These are phyloP conservation scores for Xylariaceae sp. DNA, from an alignment of 2,329 filamentous ascomycete species.

Conservation along the genomic window DNA sequence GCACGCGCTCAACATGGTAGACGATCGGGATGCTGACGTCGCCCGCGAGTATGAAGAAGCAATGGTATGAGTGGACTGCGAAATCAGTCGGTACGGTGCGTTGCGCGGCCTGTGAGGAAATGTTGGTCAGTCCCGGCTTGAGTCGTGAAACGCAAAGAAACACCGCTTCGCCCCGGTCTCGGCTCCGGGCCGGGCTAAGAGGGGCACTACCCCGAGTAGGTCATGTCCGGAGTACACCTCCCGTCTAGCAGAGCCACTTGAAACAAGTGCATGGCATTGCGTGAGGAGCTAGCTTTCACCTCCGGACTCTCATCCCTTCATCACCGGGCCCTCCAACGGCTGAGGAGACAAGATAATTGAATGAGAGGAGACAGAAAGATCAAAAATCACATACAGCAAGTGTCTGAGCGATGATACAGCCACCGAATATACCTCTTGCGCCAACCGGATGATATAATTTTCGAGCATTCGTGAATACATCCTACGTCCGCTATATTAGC, in stretches of 20 bases:
- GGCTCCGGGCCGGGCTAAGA: neutral
- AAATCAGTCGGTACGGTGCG: conserved; percentile 78
- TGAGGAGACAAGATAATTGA: neutral
- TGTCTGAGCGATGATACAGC: conserved; percentile 81
- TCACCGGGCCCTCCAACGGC: neutral
- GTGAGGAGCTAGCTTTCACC: neutral
- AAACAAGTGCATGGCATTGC: neutral
- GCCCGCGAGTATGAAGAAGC: conserved; percentile 94
- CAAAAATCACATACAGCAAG: conserved; percentile 27
- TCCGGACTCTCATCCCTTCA: neutral
- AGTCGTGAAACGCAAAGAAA: neutral
- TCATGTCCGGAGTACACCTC: neutral
- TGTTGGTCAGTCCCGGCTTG: conserved; percentile 3
- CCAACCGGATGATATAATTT: conserved; percentile 88
- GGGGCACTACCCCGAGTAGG: neutral
- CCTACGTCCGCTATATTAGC: conserved; percentile 40
- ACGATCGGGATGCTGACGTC: conserved; percentile 79
- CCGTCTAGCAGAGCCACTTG: neutral
- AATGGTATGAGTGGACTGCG: conserved; percentile 92
- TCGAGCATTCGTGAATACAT: conserved; percentile 92
- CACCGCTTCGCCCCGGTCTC: neutral
- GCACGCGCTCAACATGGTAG: conserved; percentile 91
- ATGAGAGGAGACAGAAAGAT: neutral
- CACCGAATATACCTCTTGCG: conserved; percentile 89
- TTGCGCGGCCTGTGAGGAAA: conserved; percentile 62